These are phyloP conservation scores for Coemansia sp. DNA, from an alignment of 192 early-diverging fungal genomes.

Conservation along the genomic window DNA sequence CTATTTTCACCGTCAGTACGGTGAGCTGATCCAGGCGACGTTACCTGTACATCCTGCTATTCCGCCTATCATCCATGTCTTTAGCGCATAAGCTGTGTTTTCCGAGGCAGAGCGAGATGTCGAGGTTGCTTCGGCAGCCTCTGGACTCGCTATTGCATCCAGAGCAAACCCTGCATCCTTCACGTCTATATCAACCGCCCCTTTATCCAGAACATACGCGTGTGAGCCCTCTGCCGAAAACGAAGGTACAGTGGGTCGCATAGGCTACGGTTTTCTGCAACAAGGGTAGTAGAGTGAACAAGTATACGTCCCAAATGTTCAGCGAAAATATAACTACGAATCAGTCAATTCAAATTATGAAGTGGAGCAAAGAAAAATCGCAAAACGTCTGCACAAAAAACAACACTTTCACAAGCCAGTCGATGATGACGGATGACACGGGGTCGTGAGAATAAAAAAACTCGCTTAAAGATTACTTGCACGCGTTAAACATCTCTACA, in stretches of 20 bases:
- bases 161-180: constrained; percentile 5
- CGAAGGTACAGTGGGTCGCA: too few relatives aligned
- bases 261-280: too few relatives aligned
- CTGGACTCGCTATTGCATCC: constrained; percentile 8
- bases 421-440: background rate
- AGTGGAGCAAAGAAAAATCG: too few relatives aligned
- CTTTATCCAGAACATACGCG: background rate
- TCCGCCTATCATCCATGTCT: constrained; percentile 41
- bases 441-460: background rate
- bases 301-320: too few relatives aligned
- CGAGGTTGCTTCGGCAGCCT: constrained; percentile 8
- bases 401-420: background rate
- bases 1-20: background rate
- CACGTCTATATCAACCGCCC: too few relatives aligned
- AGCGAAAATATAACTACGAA: too few relatives aligned
- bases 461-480: constrained; percentile 4
- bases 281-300: too few relatives aligned
- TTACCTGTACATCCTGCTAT: constrained; percentile 52
- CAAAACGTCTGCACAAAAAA: background rate
- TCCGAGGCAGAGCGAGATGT: constrained; percentile 4
- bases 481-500: constrained; percentile 50
- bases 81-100: constrained; percentile 27
- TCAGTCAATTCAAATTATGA: too few relatives aligned
- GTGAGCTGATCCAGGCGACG: background rate
- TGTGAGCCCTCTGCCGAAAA: background rate